These are phyloP conservation scores for Metarhizium anisopliae DNA, from an alignment of 2,329 filamentous ascomycete species.

Conservation along the genomic window DNA sequence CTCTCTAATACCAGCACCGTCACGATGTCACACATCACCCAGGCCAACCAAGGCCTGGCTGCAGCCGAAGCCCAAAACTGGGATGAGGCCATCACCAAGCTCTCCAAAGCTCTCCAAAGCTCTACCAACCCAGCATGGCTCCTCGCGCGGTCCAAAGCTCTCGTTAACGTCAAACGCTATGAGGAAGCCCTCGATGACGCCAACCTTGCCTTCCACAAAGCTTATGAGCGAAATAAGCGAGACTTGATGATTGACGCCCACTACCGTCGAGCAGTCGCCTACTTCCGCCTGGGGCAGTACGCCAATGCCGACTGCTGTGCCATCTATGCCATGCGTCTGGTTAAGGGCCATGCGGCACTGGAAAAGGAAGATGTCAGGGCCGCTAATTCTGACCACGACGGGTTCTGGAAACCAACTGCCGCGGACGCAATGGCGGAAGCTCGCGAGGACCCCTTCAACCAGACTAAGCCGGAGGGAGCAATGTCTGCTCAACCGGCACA, in stretches of 20 bases:
- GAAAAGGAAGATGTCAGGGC: slow-evolving; percentile 23
- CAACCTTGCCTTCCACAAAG: slow-evolving; percentile 53
- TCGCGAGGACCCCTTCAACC: slow-evolving; percentile 4
- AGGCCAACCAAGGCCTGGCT: slow-evolving; percentile 53
- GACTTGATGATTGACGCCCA: slow-evolving; percentile 74
- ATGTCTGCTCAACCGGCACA: background rate
- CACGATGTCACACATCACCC: slow-evolving; percentile 40
- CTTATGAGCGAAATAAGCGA: slow-evolving; percentile 59
- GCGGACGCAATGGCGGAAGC: slow-evolving; percentile 12
- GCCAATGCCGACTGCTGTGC: slow-evolving; percentile 70
- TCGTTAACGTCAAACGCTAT: slow-evolving; percentile 54
- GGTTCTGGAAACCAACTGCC: slow-evolving; percentile 36
- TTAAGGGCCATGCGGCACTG: slow-evolving; percentile 20
- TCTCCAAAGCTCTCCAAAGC: slow-evolving; percentile 56
- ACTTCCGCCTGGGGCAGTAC: slow-evolving; percentile 60
- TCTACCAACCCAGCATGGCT: slow-evolving; percentile 69
- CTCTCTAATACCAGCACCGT: background rate
- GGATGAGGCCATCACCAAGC: slow-evolving; percentile 56
- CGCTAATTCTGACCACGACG: slow-evolving; percentile 30
- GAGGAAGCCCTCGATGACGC: slow-evolving; percentile 61
- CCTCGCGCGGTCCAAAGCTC: slow-evolving; percentile 71
- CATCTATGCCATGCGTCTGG: slow-evolving; percentile 40
- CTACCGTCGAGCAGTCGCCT: slow-evolving; percentile 65
- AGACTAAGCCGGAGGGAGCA: slow-evolving; percentile 20
- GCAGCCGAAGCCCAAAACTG: slow-evolving; percentile 57